phyloP scores from a whole-genome alignment of 202 grass and related monocot species.

The Panicum virgatum region DNA sequence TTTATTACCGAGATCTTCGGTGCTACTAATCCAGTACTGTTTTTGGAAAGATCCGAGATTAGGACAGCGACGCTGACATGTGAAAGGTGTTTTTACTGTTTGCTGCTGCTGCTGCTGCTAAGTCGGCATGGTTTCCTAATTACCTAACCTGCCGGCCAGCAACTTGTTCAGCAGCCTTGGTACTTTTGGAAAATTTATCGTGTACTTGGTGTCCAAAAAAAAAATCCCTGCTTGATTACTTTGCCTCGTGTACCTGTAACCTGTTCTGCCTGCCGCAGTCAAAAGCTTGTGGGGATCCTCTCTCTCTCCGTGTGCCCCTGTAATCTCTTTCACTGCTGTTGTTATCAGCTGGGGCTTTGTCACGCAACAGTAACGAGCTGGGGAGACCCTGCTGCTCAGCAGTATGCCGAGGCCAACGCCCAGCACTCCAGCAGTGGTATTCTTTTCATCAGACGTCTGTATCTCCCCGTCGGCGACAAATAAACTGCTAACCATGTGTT shows the following conservation, averaged over 20 bases:
- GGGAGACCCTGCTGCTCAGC: neutral
- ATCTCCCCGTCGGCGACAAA: neutral
- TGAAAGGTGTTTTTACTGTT: constrained; percentile 31
- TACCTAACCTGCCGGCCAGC: constrained; percentile 13
- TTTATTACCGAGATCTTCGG: constrained; percentile 31
- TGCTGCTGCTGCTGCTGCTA: neutral
- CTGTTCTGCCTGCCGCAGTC: too few relatives aligned
- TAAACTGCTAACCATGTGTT: neutral
- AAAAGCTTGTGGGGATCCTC: too few relatives aligned
- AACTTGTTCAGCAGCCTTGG: too few relatives aligned
- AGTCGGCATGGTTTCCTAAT: constrained; percentile 19
- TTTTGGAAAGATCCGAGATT: constrained; percentile 41
- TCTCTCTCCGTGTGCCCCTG: neutral
- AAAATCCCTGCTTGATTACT: neutral
- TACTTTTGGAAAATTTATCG: neutral
- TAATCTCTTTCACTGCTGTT: neutral
- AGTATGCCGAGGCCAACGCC: neutral
- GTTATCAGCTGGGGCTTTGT: neutral
- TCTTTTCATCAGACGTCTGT: neutral
- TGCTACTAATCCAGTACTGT: neutral
- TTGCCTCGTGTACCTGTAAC: neutral
- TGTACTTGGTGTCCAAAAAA: neutral
- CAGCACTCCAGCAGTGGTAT: neutral
- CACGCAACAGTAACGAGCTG: neutral
- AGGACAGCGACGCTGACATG: constrained; percentile 35